Base-by-base conservation (phyloP, 768 basidiomycete genomes). In the Suillus subluteus region DNA sequence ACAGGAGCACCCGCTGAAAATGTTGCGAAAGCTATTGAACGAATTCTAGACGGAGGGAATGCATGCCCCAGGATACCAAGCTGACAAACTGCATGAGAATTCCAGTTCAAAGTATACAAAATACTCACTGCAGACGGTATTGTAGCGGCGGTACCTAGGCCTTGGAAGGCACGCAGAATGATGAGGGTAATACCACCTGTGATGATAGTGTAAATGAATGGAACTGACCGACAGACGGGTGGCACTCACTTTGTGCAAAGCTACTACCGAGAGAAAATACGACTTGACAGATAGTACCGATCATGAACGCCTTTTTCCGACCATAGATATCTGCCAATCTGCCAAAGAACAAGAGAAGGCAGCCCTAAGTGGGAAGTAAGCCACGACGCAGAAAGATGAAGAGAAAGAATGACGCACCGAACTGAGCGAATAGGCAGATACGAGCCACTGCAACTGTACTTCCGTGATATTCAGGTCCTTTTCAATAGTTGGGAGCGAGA, bases 1-100 rank as follows among this genome's bases (percentile, higher is more conserved):
- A 96, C 72, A 0, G 95, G 94, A 1, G 91, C 92, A 37, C 96
- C 96, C 0, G 94, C 92, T 1, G 90, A 83, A 70, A 95, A 96
- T 0, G 90, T 88, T 0, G 95, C 87, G 67, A 96, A 97, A 0
- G 94, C 95, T 0, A 88, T 76, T 2, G 91, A 87, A 12, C 95
- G 86, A 0, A 88, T 83, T 15, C 80, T 80, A 0, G 90, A 89
- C 0, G 85, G 83, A 8, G 91, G 89, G 74, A 96, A 97, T 0
- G 88, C 80, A 54, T 90, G 84, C 0, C 95, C 95, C 44, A 97
- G 83, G 66, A 94, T 95, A 0, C 95, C 95, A 1, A 95, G 74
- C 88, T 92, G 68, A 2, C 21, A 54, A 56, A 12, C 8, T 18
- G 12, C 37, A 46, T 61, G 58, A 70, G 64, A 32, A 58, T 40